These are phyloP conservation scores for Vicia sativa DNA, from an alignment of 306 rosid species.

Conservation along the genomic window DNA sequence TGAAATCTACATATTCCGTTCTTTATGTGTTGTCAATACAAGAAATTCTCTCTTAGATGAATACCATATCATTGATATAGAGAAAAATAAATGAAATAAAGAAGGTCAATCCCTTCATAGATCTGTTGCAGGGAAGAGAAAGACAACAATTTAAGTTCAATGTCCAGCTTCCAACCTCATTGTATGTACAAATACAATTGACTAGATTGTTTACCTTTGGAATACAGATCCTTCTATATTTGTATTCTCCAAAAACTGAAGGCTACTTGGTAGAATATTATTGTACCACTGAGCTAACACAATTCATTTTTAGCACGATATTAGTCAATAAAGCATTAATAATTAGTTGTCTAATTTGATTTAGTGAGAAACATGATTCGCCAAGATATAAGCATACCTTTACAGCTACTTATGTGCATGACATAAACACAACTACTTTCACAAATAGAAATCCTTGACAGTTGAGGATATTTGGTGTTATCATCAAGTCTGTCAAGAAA, in stretches of 20 bases:
- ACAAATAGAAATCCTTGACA: slow-evolving; percentile 48
- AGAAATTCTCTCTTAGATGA: slow-evolving; percentile 14
- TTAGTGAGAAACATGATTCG: slow-evolving; percentile 25
- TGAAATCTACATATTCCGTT: too few species aligned
- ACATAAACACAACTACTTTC: slow-evolving; percentile 44
- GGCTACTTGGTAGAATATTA: too few species aligned
- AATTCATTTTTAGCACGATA: background rate
- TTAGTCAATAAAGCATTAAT: background rate
- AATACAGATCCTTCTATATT: slow-evolving; percentile 70
- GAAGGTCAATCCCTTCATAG: background rate
- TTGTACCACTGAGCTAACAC: slow-evolving; percentile 20
- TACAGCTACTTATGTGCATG: slow-evolving; percentile 53
- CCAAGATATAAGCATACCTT: slow-evolving; percentile 56
- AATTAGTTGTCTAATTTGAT: slow-evolving; percentile 12
- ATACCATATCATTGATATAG: background rate
- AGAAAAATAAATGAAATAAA: background rate
- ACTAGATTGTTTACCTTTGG: slow-evolving; percentile 56
- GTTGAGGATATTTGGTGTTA: slow-evolving; percentile 45
- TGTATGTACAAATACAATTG: background rate
- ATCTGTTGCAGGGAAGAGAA: background rate
- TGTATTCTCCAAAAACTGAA: slow-evolving; percentile 60
- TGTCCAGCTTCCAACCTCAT: background rate
- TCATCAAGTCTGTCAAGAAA: slow-evolving; percentile 51
- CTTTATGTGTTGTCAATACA: too few species aligned
- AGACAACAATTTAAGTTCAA: background rate